Percentiles rank a stretch among this genome's conserved stretches.
Evolutionary conservation across 257 asterid species (phyloP).

Genomic region (Solanum etuberosum): DNA sequence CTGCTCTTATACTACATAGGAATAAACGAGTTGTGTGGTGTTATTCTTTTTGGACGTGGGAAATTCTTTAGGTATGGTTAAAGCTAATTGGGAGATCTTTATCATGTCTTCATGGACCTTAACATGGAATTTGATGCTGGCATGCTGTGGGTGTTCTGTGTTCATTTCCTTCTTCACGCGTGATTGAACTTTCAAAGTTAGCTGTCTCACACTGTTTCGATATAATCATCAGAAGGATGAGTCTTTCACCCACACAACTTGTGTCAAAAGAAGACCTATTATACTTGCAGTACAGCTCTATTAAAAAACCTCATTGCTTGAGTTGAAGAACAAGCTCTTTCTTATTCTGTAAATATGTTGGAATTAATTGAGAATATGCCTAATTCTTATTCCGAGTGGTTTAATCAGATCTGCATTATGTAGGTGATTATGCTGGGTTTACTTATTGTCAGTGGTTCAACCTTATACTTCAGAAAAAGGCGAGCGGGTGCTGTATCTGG

Average conservation of each 20-base stretch:
- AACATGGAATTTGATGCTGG: background rate
- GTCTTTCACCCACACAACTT: background rate
- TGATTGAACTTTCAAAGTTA: background rate
- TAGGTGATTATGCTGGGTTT: constrained; percentile 61
- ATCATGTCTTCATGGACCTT: background rate
- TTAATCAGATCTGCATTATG: background rate
- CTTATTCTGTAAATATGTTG: background rate
- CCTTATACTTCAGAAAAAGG: constrained; percentile 55
- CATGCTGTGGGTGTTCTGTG: background rate
- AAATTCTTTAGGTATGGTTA: background rate
- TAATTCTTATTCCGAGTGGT: background rate
- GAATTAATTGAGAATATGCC: background rate
- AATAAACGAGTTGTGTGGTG: background rate
- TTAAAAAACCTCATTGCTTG: background rate
- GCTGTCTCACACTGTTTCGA: background rate
- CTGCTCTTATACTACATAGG: background rate
- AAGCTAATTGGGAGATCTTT: background rate
- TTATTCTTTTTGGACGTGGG: background rate
- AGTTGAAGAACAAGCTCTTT: background rate
- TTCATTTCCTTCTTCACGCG: background rate
- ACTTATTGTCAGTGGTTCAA: constrained; percentile 69
- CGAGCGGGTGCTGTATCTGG: constrained; percentile 17
- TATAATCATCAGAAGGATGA: background rate
- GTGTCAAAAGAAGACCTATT: background rate
- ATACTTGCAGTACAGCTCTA: background rate